A percentile compares a stretch with the other conserved stretches of the same genome.
Conservation (phyloP, 2,329 filamentous ascomycete species). For the Ophiocordyceps robertsii region DNA sequence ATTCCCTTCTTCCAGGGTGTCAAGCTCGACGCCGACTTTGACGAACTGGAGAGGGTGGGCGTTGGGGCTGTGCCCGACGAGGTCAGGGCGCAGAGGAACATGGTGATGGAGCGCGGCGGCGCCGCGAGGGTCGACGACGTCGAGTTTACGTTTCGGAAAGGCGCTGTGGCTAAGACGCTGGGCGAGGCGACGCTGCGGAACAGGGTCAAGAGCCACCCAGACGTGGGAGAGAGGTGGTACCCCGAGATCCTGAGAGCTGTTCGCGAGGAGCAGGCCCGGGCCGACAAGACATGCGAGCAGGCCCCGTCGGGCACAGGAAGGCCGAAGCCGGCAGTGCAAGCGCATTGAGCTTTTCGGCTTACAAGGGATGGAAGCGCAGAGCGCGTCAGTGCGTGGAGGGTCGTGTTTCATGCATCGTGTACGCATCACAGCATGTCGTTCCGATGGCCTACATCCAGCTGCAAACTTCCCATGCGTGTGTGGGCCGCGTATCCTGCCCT, state of each 20-base stretch:
- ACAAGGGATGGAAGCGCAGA: not conserved
- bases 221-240: constrained; percentile 75
- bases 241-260: constrained; percentile 47
- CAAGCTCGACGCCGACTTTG: constrained; percentile 64
- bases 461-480: not conserved
- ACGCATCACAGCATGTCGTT: constrained; percentile 7
- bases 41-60: constrained; percentile 53
- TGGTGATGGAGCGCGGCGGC: constrained; percentile 41
- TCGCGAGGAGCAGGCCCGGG: constrained; percentile 39
- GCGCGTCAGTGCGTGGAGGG: not conserved
- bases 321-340: not conserved
- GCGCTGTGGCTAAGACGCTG: constrained; percentile 51
- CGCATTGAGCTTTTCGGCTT: not conserved
- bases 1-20: constrained; percentile 87
- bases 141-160: constrained; percentile 72
- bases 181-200: constrained; percentile 80
- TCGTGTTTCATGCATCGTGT: not conserved
- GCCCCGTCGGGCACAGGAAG: not conserved
- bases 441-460: constrained; percentile 4
- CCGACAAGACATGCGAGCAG: constrained; percentile 10
- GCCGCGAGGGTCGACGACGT: constrained; percentile 58
- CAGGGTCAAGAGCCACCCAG: constrained; percentile 73
- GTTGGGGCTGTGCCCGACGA: constrained; percentile 45
- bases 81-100: constrained; percentile 47
- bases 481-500: not conserved